Percentiles rank a stretch among this genome's conserved stretches.
Evolutionary conservation across 306 rosid species (phyloP).

Genomic region (Luffa acutangula): DNA sequence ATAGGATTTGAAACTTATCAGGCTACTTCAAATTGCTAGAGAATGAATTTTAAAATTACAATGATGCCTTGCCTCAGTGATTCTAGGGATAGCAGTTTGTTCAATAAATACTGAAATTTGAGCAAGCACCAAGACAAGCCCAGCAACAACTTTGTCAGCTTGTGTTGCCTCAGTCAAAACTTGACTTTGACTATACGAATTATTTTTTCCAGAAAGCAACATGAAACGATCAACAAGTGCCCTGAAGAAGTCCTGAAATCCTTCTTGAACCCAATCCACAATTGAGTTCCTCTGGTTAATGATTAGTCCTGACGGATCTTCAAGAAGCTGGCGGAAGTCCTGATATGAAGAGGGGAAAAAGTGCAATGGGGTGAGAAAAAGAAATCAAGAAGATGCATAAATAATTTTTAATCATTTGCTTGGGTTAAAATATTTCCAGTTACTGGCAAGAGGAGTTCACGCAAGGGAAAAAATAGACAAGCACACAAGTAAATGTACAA

Average conservation of each 20-base stretch:
- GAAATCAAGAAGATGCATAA: slow-evolving; percentile 8
- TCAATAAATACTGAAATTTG: slow-evolving; percentile 78
- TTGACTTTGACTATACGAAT: slow-evolving; percentile 38
- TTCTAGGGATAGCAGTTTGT: slow-evolving; percentile 79
- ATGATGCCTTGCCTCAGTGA: slow-evolving; percentile 66
- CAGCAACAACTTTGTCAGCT: slow-evolving; percentile 59
- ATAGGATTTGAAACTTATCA: slow-evolving; percentile 10
- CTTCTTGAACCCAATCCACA: slow-evolving; percentile 86
- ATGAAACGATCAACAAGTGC: slow-evolving; percentile 60
- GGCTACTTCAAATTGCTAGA: not conserved
- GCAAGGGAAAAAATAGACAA: not conserved
- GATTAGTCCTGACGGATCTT: slow-evolving; percentile 42
- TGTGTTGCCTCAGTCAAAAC: slow-evolving; percentile 51
- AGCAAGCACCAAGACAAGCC: slow-evolving; percentile 77
- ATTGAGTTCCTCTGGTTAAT: slow-evolving; percentile 47
- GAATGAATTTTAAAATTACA: slow-evolving; percentile 11
- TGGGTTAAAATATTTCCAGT: not conserved
- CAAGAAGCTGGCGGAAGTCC: slow-evolving; percentile 79
- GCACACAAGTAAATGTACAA: not conserved
- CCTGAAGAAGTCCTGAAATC: slow-evolving; percentile 74
- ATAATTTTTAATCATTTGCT: not conserved
- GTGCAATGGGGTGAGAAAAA: not conserved
- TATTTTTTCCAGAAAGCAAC: slow-evolving; percentile 52
- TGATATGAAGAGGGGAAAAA: slow-evolving; percentile 14
- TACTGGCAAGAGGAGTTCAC: not conserved